phyloP scores from a whole-genome alignment of 768 basidiomycete genomes.

The Cubamyces sp. region DNA sequence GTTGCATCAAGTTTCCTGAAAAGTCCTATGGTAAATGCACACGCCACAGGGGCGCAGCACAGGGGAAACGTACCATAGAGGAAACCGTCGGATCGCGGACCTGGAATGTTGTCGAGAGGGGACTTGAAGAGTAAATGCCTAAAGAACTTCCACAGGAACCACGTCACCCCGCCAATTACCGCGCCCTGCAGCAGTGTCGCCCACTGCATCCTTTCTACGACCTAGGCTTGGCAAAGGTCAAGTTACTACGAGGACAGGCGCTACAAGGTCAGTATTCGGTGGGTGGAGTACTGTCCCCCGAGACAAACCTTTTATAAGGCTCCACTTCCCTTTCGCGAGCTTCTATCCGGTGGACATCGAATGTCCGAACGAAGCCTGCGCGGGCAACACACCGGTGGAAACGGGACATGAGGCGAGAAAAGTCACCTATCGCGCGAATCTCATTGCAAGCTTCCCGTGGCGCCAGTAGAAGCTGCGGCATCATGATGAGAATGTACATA shows the following conservation, averaged over 20 bases:
- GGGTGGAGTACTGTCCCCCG: too few relatives aligned
- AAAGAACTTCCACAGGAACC: conserved; percentile 17
- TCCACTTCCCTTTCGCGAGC: too few relatives aligned
- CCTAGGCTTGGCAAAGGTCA: not conserved
- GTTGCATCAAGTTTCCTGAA: conserved; percentile 23
- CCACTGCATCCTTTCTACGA: not conserved
- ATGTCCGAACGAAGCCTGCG: too few relatives aligned
- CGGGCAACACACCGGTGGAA: not conserved
- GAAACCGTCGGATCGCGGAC: conserved; percentile 20
- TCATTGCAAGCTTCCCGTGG: too few relatives aligned
- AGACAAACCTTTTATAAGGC: too few relatives aligned
- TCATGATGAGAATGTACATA: too few relatives aligned
- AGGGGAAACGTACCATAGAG: conserved; percentile 13
- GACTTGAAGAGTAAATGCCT: conserved; percentile 16
- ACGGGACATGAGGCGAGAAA: not conserved
- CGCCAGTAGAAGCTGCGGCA: too few relatives aligned
- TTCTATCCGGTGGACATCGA: too few relatives aligned
- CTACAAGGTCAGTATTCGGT: too few relatives aligned
- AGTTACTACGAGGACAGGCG: not conserved
- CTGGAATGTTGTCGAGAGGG: conserved; percentile 27
- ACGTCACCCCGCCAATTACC: not conserved
- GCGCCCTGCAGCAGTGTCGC: not conserved
- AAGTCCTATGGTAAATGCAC: too few relatives aligned
- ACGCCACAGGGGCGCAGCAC: too few relatives aligned
- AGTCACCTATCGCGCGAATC: too few relatives aligned